These are phyloP conservation scores for Orbilia oligospora DNA, from an alignment of 2,329 filamentous ascomycete genomes.

Conservation along the genomic window DNA sequence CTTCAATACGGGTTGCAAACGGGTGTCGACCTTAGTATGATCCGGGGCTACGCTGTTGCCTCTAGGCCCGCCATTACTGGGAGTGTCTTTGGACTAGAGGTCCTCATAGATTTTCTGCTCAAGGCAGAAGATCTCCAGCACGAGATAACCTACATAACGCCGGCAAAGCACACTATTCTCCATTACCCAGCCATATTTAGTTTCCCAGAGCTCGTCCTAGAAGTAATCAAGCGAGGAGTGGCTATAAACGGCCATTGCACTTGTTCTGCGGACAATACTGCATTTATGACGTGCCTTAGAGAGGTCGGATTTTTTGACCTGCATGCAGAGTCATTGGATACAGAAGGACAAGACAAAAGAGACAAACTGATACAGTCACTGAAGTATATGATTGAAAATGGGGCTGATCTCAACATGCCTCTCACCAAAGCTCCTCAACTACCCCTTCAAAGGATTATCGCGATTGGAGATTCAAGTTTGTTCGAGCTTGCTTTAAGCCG, in stretches of 20 bases:
- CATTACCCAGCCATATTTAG: background rate
- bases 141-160: background rate
- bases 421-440: background rate
- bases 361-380: conserved; percentile 2
- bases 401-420: conserved; percentile 2
- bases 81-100: background rate
- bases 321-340: too few species aligned
- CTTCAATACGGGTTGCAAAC: conserved; percentile 8
- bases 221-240: background rate
- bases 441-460: conserved; percentile 21
- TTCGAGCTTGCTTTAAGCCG: background rate
- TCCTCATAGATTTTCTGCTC: conserved; percentile 32
- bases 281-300: background rate
- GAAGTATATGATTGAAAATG: conserved; percentile 1
- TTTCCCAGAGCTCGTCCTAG: background rate
- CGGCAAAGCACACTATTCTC: background rate
- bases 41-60: background rate
- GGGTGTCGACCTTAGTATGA: background rate
- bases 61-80: background rate
- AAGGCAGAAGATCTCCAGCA: background rate
- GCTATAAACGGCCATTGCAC: background rate
- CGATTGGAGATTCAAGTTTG: conserved; percentile 2
- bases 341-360: background rate
- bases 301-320: background rate
- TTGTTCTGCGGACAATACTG: background rate